These are phyloP conservation scores for Aspergillus uvarum DNA, from an alignment of 2,329 filamentous ascomycete species.

Conservation along the genomic window DNA sequence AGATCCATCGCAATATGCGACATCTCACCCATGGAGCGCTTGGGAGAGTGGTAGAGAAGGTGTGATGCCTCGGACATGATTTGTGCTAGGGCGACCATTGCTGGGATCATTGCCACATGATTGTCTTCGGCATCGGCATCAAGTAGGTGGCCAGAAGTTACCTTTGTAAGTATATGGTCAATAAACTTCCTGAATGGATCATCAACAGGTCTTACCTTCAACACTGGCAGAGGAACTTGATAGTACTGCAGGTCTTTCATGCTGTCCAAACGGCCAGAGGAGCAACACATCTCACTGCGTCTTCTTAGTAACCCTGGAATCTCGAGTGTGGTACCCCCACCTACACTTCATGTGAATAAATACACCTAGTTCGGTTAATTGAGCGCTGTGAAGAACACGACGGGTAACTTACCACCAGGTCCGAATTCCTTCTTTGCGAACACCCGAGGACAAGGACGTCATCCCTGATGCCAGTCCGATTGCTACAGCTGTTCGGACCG, in stretches of 20 bases:
- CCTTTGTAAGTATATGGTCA: constrained; percentile 3
- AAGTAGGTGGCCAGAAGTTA: neutral
- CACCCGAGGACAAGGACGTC: constrained; percentile 17
- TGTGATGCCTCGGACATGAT: constrained; percentile 31
- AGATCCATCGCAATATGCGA: constrained; percentile 24
- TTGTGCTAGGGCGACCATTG: constrained; percentile 27
- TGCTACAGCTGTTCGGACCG: constrained; percentile 34
- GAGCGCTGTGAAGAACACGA: neutral
- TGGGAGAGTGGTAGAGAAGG: constrained; percentile 26
- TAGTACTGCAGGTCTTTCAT: constrained; percentile 31
- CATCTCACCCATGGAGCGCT: constrained; percentile 20
- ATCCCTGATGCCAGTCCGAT: constrained; percentile 33
- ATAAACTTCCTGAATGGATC: neutral
- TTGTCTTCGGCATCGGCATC: constrained; percentile 24
- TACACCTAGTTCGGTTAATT: constrained; percentile 16
- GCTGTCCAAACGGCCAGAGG: constrained; percentile 30
- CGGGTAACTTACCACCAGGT: constrained; percentile 26
- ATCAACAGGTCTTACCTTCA: constrained; percentile 11
- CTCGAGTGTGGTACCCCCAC: neutral
- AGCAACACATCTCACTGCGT: constrained; percentile 32
- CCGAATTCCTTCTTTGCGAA: constrained; percentile 21
- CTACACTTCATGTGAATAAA: constrained; percentile 25
- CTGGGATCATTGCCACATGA: constrained; percentile 26
- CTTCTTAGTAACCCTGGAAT: neutral
- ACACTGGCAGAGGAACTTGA: constrained; percentile 21